Conservation (phyloP, 2,329 filamentous ascomycete genomes). For the Pseudocercospora vitis region DNA sequence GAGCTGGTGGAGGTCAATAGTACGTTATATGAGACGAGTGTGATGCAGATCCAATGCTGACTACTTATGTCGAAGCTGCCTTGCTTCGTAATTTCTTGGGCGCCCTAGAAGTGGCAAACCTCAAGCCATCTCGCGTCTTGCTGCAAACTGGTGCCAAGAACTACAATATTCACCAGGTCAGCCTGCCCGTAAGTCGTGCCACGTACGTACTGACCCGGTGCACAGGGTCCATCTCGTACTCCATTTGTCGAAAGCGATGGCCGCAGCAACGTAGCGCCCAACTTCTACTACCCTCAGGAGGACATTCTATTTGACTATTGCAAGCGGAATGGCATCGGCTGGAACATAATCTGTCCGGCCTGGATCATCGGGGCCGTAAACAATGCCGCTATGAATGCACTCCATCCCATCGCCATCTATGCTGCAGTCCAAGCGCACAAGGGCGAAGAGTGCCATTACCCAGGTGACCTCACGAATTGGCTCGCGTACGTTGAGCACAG, state of each 20-base stretch:
- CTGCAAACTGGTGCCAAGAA: conserved; percentile 56
- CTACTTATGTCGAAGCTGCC: conserved; percentile 35
- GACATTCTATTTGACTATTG: conserved; percentile 50
- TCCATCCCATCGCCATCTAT: conserved; percentile 52
- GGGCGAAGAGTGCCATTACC: conserved; percentile 46
- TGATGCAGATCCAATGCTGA: conserved; percentile 27
- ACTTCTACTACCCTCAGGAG: conserved; percentile 59
- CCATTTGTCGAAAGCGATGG: conserved; percentile 51
- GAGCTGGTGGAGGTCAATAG: conserved; percentile 52
- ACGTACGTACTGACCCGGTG: conserved; percentile 1
- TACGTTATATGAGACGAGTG: conserved; percentile 38
- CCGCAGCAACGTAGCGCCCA: conserved; percentile 47
- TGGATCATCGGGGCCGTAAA: conserved; percentile 51
- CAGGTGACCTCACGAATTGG: conserved; percentile 48
- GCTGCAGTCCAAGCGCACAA: conserved; percentile 50
- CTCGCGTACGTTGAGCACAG: conserved; percentile 45
- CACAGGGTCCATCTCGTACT: conserved; percentile 45
- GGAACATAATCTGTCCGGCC: conserved; percentile 52
- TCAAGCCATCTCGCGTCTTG: conserved; percentile 50
- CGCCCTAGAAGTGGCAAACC: conserved; percentile 44
- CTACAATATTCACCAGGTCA: conserved; percentile 40
- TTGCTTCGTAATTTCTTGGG: conserved; percentile 52
- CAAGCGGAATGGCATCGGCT: conserved; percentile 39
- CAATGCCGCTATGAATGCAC: conserved; percentile 53
- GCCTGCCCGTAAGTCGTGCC: neutral